Base-by-base conservation (phyloP, 2,329 filamentous ascomycete species). In the Aspergillus sp. region DNA sequence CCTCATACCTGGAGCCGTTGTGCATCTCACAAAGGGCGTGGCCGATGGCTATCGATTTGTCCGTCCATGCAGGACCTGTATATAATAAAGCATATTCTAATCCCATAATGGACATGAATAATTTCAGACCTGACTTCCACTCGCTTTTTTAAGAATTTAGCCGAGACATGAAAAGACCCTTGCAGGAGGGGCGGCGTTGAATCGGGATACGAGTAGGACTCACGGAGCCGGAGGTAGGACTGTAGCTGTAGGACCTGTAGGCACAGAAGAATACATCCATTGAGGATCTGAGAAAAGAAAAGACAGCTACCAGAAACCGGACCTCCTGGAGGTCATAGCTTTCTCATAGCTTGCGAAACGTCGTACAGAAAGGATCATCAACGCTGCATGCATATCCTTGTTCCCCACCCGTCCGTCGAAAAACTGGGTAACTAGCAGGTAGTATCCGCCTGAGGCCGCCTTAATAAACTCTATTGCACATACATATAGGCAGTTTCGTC, bases 61-160 rank as follows among this genome's bases (percentile, higher is more conserved):
- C 49, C 46, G 48, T 62, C 48, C 59, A 45, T 63, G 57, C 55
- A 54, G 15, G 15, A 61, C 60, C 43, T 65, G 61, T 68, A 67
- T 64, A 68, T 64, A 67, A 60, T 64, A 65, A 50, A 57, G n/a
- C 45, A 49, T 46, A 50, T 50, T 58, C 60, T 25, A 60, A 57
- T 54, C 22, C 23, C 47, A 57, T 57, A 62, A 52, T 64, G 49
- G 22, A 49, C 48, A 49, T 57, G 46, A 50, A 50, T 50, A 22
- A 57, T 48, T 38, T 23, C 5, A 50, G 19, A 57, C 22, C 25
- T 22, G 15, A 41, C 54, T 6, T 8, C 15, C 11, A 23, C 1
- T 30, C 30, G 22, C 45, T 47, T 22, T 50, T 50, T 50, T 19
- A 50, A 23, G 25, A 23, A 17, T 50, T 11, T 50, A 19, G 48